Evolutionary conservation across 306 rosid genomes (phyloP), one percentile per base, ranked within the genome.

Genomic region (Macrotyloma uniflorum): DNA sequence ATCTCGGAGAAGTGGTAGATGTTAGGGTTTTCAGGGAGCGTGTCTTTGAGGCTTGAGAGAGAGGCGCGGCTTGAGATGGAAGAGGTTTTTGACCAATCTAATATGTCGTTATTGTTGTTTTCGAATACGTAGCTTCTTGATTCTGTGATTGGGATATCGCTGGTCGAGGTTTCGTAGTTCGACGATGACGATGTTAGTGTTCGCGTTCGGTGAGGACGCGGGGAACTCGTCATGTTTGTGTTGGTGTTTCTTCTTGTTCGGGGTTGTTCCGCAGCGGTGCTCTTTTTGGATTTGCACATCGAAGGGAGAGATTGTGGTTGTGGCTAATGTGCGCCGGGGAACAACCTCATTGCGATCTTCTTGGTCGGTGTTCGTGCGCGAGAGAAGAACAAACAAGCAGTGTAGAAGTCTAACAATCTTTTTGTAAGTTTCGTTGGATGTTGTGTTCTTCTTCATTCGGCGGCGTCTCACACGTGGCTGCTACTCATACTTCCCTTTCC

Each of bases 261-360:
- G 0, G 67, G 67, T 16, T 61, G 13, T 8, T 16, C 14, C 14
- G 20, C 67, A 5, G 23, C n/a, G 22, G 89, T 82, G 89, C 91
- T 88, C 12, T 77, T 86, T 83, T 86, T 96, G 11, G 91, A 23
- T 16, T 49, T 70, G 96, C 96, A 96, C 99, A 96, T 95, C 23
- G 80, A 59, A 26, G 40, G 19, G 20, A 24, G 40, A 57, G 63
- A 28, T 59, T 26, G 20, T 26, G 66, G 0, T 35, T 24, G 18
- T 55, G 14, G 62, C 62, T 55, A 40, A 40, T 40, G 14, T 40
- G 46, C 46, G 46, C 13, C 46, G 14, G 14, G 4, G 47, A 42
- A 42, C 5, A 42, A 11, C 16, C 46, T 42, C 47, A 42, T 42
- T 12, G 47, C 47, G 2, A 1, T 16, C 12, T 12, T 12, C 15